phyloP scores from a whole-genome alignment of 2,329 filamentous ascomycete species.

The Fusarium veterinarium region DNA sequence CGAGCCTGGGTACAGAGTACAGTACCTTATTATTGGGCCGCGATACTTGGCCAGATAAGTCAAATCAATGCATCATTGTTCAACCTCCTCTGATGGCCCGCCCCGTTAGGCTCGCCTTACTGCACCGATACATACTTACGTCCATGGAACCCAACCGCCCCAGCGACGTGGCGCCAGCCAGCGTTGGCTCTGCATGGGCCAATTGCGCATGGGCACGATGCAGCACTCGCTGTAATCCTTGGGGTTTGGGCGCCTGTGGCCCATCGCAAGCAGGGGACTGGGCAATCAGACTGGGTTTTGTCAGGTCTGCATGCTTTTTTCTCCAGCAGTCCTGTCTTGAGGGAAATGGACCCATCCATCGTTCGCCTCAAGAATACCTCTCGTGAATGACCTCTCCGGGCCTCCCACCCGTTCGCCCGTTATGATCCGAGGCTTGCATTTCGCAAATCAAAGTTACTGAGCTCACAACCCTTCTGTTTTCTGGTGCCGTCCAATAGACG shows the following conservation, averaged over 20 bases:
- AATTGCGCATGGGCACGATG: conserved; percentile 48
- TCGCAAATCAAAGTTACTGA: conserved; percentile 43
- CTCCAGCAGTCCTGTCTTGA: conserved; percentile 15
- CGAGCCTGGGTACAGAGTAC: conserved; percentile 14
- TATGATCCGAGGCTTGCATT: conserved; percentile 49
- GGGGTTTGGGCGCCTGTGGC: conserved; percentile 36
- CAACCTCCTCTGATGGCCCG: conserved; percentile 31
- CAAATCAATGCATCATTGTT: conserved; percentile 29
- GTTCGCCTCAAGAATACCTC: conserved; percentile 37
- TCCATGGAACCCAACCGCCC: conserved; percentile 44
- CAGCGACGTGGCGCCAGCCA: conserved; percentile 47
- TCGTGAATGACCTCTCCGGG: conserved; percentile 47
- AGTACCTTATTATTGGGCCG: conserved; percentile 44
- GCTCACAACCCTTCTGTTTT: conserved; percentile 33
- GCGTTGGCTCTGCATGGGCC: conserved; percentile 41
- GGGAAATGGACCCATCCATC: conserved; percentile 34
- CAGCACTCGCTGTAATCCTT: conserved; percentile 35
- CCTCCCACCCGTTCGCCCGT: conserved; percentile 49
- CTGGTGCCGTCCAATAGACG: conserved; percentile 33
- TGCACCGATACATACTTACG: background rate
- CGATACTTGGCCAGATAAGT: conserved; percentile 31
- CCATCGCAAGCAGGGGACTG: conserved; percentile 43
- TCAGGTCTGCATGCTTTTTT: conserved; percentile 44
- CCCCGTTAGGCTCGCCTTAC: conserved; percentile 40
- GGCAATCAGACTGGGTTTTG: conserved; percentile 24